Base-by-base conservation (phyloP, 2,329 filamentous ascomycete genomes). In the Aspergillus jensenii region DNA sequence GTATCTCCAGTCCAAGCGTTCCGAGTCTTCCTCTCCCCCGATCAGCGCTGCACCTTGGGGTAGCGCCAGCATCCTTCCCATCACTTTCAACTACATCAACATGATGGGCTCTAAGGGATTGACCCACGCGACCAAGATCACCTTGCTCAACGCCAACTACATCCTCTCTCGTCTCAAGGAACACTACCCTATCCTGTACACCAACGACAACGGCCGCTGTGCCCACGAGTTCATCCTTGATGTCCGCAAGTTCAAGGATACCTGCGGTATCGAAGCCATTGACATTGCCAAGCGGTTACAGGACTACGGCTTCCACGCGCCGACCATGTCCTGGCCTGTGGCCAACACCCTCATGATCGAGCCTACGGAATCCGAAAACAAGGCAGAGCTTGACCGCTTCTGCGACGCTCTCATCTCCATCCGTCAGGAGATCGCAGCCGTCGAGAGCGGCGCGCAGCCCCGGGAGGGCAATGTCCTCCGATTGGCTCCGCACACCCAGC, bases 151-250 rank as follows among this genome's bases (percentile, higher is more conserved):
- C 75, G 93, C 93, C 63, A 98, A 98, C 83, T 98, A 98, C 81
- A 90, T 98, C 71, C 89, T 96, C 69, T 88, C 90, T 51, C 89
- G 90, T 55, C 88, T 98, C 52, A 89, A 89, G 75, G 87, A 88
- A 6, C 87, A 97, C 80, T 98, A 95, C 78, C 83, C 86, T 1
- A 93, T 98, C 65, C 82, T 97, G n/a, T 97, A 97, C 81, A 96
- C 91, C 65, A 98, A 98, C 75, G 83, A 84, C 55, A 84, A 92
- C 62, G 90, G 89, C 21, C 90, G 93, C 56, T 98, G 93, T 74
- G 93, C 93, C 0, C 93, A 98, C 81, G 93, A 98, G 77, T 98
- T 98, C 78, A 98, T 98, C 74, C 85, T 98, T 35, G 93, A 98
- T 67, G 85, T 88, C 6, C 90, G 93, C 21, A 84, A 86, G 23